Base-by-base conservation (phyloP, 176 grass and related monocot species). In the Phoenix dactylifera region DNA sequence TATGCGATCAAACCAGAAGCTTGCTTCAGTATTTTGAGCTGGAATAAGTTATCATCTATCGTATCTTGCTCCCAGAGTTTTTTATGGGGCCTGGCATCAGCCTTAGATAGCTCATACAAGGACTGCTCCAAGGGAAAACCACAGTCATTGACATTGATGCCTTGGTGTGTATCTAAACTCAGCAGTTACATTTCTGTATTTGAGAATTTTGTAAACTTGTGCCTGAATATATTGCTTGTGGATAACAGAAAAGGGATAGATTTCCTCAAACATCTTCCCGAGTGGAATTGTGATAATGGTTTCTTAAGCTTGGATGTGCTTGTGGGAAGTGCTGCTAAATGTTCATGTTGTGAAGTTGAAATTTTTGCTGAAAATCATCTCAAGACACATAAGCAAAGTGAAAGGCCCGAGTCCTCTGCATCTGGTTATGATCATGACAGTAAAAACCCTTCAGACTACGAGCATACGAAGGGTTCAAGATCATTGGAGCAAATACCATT, bases 31-130 rank as follows among this genome's bases (percentile, higher is more conserved):
- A 62, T 26, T 68, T 67, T 69, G 22, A 72, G 66, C 53, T 80
- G 81, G 81, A 65, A 82, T 32, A 80, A 59, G 56, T 71, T 91
- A 66, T 72, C 71, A 52, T 85, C 81, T 85, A 63, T 72, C 6
- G 59, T 97, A 44, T 92, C 87, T 86, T 97, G 84, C 59, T 70
- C 88, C 51, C 76, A 77, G 59, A 84, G 87, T 66, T 97, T 91
- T 71, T 75, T 97, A 53, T 83, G 87, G 93, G 93, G 87, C 54
- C 66, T 92, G 32, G 51, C 77, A 63, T 88, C 76, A 62, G 65
- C 78, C 55, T 57, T 82, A 76, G 77, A 88, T 67, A 79, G 69
- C 54, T 74, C 50, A 64, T 68, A 49, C 25, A 72, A 72, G 57
- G 30, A 75, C 22, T 69, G 66, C 49, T 59, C 50, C 16, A 16